Evolutionary conservation across 306 rosid genomes (phyloP).

Genomic region (Abrus precatorius): DNA sequence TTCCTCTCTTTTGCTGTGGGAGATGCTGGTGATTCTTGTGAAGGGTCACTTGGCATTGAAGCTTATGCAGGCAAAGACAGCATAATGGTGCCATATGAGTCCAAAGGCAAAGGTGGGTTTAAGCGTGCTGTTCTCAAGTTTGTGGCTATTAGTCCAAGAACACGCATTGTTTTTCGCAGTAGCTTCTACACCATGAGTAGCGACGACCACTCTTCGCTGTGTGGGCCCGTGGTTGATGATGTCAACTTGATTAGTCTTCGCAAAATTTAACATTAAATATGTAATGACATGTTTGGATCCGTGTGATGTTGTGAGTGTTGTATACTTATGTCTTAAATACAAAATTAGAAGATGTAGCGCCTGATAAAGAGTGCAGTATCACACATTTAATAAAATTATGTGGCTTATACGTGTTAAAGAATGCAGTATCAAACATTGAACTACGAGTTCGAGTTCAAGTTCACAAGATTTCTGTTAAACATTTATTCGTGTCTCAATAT

Average conservation of each 20-base stretch:
- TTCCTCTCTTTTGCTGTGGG: slow-evolving; percentile 78
- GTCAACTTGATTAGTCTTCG: slow-evolving; percentile 72
- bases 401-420: no score
- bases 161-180: slow-evolving; percentile 76
- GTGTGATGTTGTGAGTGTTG: no score
- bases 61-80: slow-evolving; percentile 80
- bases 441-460: no score
- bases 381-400: no score
- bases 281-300: no score
- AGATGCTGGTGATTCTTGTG: slow-evolving; percentile 84
- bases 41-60: slow-evolving; percentile 85
- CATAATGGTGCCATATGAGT: slow-evolving; percentile 77
- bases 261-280: no score
- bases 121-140: slow-evolving; percentile 79
- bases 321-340: no score
- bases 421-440: no score
- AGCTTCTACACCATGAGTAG: slow-evolving; percentile 88
- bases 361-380: no score
- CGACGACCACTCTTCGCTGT: slow-evolving; percentile 85
- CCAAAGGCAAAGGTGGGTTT: slow-evolving; percentile 89
- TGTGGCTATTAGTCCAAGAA: slow-evolving; percentile 60
- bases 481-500: background rate
- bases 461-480: background rate
- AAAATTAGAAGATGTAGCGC: no score
- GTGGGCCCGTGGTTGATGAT: slow-evolving; percentile 95